Evolutionary conservation across 106 monocot species (phyloP).

Genomic region (Acorus calamus): DNA sequence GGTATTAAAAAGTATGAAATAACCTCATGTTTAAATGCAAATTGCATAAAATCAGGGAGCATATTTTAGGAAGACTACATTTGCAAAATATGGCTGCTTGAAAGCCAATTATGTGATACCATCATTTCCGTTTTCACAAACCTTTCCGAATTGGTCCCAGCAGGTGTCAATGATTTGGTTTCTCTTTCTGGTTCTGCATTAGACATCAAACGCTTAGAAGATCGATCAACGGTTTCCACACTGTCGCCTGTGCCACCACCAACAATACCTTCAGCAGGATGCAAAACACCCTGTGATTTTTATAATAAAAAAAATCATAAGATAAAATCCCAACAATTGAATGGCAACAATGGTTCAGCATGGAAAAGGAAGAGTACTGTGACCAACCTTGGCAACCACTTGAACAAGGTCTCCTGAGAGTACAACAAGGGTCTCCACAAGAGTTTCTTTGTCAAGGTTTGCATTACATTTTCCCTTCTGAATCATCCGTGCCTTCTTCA

Average conservation of each 20-base stretch:
- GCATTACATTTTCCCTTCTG: neutral
- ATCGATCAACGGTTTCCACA: neutral
- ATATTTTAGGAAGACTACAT: no score
- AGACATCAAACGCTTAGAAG: neutral
- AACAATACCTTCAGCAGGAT: constrained; percentile 1
- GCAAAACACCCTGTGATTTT: neutral
- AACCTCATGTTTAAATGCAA: no score
- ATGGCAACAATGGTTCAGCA: no score
- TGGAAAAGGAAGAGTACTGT: no score
- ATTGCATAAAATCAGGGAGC: no score
- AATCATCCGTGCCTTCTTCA: constrained; percentile 41
- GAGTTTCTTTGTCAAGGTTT: neutral
- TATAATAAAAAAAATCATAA: neutral
- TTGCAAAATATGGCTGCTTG: no score
- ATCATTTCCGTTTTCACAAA: no score
- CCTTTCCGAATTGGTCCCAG: no score
- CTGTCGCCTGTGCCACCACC: neutral
- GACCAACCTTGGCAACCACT: constrained; percentile 2
- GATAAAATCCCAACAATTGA: neutral
- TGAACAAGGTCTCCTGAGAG: constrained; percentile 4
- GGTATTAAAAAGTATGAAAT: no score
- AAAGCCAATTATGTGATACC: no score
- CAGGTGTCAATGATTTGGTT: no score
- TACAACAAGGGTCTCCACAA: constrained; percentile 2
- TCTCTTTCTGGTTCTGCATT: no score